Conservation (phyloP, 192 early-diverging fungal species). For the Podila epigama region DNA sequence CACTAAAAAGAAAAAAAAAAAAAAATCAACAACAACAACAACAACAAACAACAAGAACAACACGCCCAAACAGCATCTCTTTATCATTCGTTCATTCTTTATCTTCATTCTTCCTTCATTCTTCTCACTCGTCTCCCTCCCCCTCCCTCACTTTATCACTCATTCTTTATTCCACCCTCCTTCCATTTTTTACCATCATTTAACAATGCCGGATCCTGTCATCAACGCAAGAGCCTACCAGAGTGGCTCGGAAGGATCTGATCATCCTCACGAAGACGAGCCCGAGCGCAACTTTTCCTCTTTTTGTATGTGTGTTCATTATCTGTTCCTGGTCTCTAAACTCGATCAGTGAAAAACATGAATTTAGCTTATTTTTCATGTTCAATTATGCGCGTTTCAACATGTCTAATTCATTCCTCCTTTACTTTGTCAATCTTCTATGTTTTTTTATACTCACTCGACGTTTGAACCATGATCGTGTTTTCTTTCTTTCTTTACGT, state of each 20-base stretch:
- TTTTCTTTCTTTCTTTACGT: not conserved
- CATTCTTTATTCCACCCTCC: too few species aligned
- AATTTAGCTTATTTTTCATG: not conserved
- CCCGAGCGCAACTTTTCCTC: slow-evolving; percentile 29
- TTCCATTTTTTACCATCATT: too few species aligned
- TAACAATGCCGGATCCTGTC: slow-evolving; percentile 38
- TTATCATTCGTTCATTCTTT: not conserved
- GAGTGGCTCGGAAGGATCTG: slow-evolving; percentile 36
- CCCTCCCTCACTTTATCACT: not conserved
- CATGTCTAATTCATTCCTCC: not conserved
- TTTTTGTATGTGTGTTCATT: slow-evolving; percentile 17
- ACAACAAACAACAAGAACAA: too few species aligned
- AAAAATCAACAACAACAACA: too few species aligned
- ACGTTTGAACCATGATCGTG: too few species aligned
- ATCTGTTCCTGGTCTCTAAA: not conserved
- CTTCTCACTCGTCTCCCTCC: not conserved
- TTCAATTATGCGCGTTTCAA: not conserved
- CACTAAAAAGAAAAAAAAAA: too few species aligned
- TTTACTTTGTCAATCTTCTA: not conserved
- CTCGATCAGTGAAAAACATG: not conserved
- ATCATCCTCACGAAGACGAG: slow-evolving; percentile 40
- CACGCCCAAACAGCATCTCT: not conserved
- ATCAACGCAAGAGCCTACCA: slow-evolving; percentile 21
- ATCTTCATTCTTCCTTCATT: not conserved
- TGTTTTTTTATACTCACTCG: too few species aligned